Evolutionary conservation across 2,329 filamentous ascomycete genomes (phyloP).

Genomic region (Aureobasidium mangrovei): DNA sequence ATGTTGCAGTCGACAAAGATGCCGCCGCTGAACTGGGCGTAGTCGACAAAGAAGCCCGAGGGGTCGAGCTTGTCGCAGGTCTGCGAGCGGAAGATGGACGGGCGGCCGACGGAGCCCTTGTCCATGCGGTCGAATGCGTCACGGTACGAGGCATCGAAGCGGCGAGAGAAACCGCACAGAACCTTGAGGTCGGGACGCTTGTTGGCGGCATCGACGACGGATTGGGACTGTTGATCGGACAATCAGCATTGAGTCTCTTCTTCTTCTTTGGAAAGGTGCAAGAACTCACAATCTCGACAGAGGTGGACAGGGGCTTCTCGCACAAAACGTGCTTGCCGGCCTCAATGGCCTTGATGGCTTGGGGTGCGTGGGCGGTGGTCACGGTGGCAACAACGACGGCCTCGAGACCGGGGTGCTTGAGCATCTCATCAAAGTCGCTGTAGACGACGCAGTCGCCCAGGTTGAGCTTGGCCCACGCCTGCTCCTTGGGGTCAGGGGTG

Average conservation of each 20-base stretch:
- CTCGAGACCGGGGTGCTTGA: conserved; percentile 46
- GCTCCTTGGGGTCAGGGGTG: conserved; percentile 34
- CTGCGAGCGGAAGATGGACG: conserved; percentile 54
- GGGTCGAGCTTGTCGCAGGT: conserved; percentile 60
- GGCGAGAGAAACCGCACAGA: conserved; percentile 57
- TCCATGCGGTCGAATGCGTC: conserved; percentile 47
- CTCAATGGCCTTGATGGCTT: conserved; percentile 49
- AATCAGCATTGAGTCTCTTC: not conserved
- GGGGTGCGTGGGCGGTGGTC: conserved; percentile 48
- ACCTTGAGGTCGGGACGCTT: conserved; percentile 53
- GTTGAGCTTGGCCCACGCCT: conserved; percentile 41
- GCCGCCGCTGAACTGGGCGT: conserved; percentile 56
- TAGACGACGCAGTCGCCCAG: conserved; percentile 47
- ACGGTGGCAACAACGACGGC: conserved; percentile 49
- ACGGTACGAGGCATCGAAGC: conserved; percentile 58
- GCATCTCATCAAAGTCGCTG: conserved; percentile 48
- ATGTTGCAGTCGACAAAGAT: conserved; percentile 65
- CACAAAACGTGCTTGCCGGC: conserved; percentile 48
- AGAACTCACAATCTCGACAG: conserved; percentile 46
- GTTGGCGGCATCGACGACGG: conserved; percentile 49
- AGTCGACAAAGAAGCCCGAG: conserved; percentile 58
- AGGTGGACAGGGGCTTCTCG: conserved; percentile 53
- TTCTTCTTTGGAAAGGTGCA: not conserved
- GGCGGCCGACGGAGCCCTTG: conserved; percentile 49
- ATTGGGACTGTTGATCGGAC: conserved; percentile 42